Base-by-base conservation (phyloP, 2,329 filamentous ascomycete species). In the Calonectria hawksworthii region DNA sequence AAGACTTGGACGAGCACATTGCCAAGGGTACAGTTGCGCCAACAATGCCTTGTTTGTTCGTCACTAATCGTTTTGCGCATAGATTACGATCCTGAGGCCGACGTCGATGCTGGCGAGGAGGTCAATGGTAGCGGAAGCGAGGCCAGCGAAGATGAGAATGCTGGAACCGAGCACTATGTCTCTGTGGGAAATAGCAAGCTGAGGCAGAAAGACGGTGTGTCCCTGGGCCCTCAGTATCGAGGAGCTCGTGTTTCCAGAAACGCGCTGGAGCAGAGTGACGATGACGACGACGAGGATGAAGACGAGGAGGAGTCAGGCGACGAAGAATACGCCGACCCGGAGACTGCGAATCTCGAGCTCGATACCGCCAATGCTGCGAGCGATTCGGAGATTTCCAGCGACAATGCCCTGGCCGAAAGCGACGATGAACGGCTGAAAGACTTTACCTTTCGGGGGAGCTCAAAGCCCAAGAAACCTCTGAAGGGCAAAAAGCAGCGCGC, bases 91-190 rank as follows among this genome's bases (percentile, higher is more conserved):
- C 95, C 95, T 0, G 95, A 98, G 87, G 92, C 91, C 78, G 91
- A 92, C 75, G 87, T 87, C 23, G 89, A 89, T 21, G 90, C 89
- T 71, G 90, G 90, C 70, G 91, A 90, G 56, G 34, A 63, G 56
- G 56, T 23, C 54, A 88, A 84, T 18, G 90, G 87, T 66, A 91
- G 89, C 56, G 89, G 85, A 36, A 89, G 86, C 77, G 87, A 86
- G 23, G 87, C 85, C 21, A 89, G 88, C 79, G 87, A 86, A 7
- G 86, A 89, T 34, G 88, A 89, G 63, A 86, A 90, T 74, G 89
- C 89, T 14, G 95, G 94, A 26, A 94, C 96, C 38, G 96, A 98
- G 81, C 96, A 99, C 83, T 99, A 99, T 83, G 90, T 94, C 54
- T 86, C 90, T 68, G 95, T 98, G 38, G 94, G 93, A 26, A 97